Percentiles rank a stretch among this genome's conserved stretches.
These are phyloP conservation scores for Erigeron philadelphicus DNA, from an alignment of 140 eudicot genomes.

Conservation along the genomic window DNA sequence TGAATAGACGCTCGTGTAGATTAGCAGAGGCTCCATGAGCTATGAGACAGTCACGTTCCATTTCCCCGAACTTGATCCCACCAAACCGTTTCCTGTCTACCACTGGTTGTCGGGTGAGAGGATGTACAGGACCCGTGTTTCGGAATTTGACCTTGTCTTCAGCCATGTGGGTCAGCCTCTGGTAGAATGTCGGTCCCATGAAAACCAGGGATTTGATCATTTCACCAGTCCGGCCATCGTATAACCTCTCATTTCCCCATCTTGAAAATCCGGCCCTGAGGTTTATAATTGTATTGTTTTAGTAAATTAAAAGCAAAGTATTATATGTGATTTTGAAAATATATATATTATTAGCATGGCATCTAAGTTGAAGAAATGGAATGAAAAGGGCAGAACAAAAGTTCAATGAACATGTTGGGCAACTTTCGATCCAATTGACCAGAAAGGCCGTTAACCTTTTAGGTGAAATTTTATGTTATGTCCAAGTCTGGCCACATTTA, in stretches of 20 bases:
- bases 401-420: background rate
- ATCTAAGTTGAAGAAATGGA: background rate
- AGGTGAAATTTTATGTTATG: background rate
- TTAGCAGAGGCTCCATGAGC: conserved; percentile 92
- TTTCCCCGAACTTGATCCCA: conserved; percentile 86
- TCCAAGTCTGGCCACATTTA: background rate
- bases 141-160: conserved; percentile 89
- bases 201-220: conserved; percentile 58
- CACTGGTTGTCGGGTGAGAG: conserved; percentile 92
- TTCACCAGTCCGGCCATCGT: conserved; percentile 79
- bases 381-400: background rate
- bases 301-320: background rate
- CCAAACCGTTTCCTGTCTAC: conserved; percentile 85
- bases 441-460: background rate
- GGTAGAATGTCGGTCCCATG: conserved; percentile 92
- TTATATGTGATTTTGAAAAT: background rate
- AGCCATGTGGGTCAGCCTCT: conserved; percentile 82
- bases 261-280: conserved; percentile 75
- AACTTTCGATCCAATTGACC: background rate
- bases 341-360: background rate
- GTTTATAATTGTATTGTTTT: background rate
- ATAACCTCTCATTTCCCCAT: conserved; percentile 81
- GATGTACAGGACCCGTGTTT: conserved; percentile 88
- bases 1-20: conserved; percentile 80
- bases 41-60: conserved; percentile 84